These are phyloP conservation scores for Macadamia tetraphylla DNA, from an alignment of 164 flowering plant genomes.

Conservation along the genomic window DNA sequence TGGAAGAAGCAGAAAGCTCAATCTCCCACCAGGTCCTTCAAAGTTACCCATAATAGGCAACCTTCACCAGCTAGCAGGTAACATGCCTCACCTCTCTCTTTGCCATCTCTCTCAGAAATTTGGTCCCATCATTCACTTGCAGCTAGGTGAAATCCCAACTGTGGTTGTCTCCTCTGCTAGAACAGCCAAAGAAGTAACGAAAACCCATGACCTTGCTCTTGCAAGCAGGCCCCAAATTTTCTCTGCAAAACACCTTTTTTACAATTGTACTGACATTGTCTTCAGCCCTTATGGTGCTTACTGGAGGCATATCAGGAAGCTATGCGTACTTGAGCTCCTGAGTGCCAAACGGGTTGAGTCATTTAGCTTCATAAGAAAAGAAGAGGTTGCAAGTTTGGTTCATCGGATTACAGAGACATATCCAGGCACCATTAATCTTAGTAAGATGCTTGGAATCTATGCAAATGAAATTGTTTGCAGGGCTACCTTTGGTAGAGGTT, in stretches of 20 bases:
- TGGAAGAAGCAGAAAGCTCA: no score
- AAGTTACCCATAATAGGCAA: no score
- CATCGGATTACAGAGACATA: conserved; percentile 22
- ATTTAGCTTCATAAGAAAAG: conserved; percentile 34
- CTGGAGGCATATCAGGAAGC: no score
- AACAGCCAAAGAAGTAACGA: conserved; percentile 44
- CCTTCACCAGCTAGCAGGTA: no score
- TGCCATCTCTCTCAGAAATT: conserved; percentile 22
- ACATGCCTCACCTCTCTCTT: conserved; percentile 43
- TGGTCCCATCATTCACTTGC: conserved; percentile 47
- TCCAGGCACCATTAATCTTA: conserved; percentile 21
- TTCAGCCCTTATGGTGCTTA: no score
- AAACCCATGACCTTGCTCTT: conserved; percentile 1
- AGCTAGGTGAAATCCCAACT: conserved; percentile 44
- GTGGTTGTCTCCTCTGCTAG: conserved; percentile 53
- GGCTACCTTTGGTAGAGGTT: conserved; percentile 31
- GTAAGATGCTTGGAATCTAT: conserved; percentile 28
- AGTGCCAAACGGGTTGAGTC: conserved; percentile 45
- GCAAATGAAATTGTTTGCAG: conserved; percentile 44
- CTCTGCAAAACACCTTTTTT: no score
- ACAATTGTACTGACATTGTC: no score
- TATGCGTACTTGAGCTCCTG: conserved; percentile 8
- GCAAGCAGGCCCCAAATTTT: no score
- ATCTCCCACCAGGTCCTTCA: no score
- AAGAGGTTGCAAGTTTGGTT: conserved; percentile 42